A percentile compares a stretch with the other conserved stretches of the same genome.
Evolutionary conservation across 2,329 filamentous ascomycete genomes (phyloP).

Genomic region (Zymoseptoria pseudotritici): DNA sequence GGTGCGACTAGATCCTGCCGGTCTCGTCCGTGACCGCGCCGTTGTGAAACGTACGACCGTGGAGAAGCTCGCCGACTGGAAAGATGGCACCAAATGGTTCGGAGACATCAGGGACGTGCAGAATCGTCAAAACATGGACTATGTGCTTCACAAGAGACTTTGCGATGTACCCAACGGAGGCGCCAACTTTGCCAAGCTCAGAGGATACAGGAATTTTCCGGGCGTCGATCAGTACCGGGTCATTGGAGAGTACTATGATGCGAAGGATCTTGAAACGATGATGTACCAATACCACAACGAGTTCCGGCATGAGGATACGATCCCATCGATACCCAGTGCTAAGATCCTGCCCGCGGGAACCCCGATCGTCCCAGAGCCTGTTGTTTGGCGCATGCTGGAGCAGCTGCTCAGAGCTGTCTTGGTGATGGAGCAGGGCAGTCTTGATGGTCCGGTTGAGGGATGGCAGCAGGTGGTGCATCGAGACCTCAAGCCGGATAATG

Average conservation of each 20-base stretch:
- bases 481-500: background rate
- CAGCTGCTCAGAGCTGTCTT: background rate
- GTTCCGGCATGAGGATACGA: background rate
- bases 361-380: background rate
- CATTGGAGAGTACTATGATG: background rate
- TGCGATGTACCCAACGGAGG: background rate
- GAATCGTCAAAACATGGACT: background rate
- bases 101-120: background rate
- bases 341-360: background rate
- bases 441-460: background rate
- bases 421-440: slow-evolving; percentile 3
- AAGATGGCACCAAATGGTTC: slow-evolving; percentile 2
- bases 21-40: background rate
- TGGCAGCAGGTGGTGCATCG: slow-evolving; percentile 4
- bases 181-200: background rate
- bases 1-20: background rate
- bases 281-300: background rate
- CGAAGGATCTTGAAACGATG: background rate
- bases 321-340: too few species aligned
- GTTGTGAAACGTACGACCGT: background rate
- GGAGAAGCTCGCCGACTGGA: background rate
- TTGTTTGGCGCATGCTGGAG: slow-evolving; percentile 5
- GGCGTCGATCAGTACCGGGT: background rate
- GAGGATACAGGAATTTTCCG: background rate
- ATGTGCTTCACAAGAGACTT: background rate